A percentile compares a stretch with the other conserved stretches of the same genome.
Evolutionary conservation across 1,139 yeast genomes (phyloP).

Genomic region (Yamadazyma dushanensis): DNA sequence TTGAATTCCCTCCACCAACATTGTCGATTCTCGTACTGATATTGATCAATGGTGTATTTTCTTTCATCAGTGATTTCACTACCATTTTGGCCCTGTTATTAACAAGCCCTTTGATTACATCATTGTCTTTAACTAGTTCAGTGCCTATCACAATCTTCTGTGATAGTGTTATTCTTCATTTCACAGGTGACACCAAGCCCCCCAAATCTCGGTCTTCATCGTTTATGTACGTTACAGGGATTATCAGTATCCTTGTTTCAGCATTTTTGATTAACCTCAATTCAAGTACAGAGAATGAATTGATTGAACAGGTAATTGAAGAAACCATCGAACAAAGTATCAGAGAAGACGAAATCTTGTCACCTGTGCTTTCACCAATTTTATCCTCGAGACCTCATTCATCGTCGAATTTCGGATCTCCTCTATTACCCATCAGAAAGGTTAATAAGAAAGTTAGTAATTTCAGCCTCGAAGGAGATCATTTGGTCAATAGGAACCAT

Average conservation of each 20-base stretch:
- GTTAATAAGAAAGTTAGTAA: conserved; percentile 11
- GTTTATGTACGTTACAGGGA: conserved; percentile 43
- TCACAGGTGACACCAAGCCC: conserved; percentile 19
- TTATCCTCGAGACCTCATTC: conserved; percentile 18
- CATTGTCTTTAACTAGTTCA: conserved; percentile 51
- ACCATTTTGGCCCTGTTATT: conserved; percentile 52
- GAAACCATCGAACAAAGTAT: conserved; percentile 51
- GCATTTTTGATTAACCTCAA: conserved; percentile 49
- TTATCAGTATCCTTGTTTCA: conserved; percentile 45
- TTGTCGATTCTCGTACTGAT: conserved; percentile 33
- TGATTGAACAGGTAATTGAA: conserved; percentile 49
- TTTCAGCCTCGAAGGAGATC: conserved; percentile 17
- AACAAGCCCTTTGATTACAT: conserved; percentile 55
- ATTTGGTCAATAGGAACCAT: conserved; percentile 23
- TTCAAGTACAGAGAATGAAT: conserved; percentile 43
- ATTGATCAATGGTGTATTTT: conserved; percentile 42
- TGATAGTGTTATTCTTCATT: conserved; percentile 36
- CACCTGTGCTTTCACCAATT: conserved; percentile 50
- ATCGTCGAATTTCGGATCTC: conserved; percentile 13
- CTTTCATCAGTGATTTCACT: conserved; percentile 50
- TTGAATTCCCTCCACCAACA: conserved; percentile 44
- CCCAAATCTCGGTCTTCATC: conserved; percentile 23
- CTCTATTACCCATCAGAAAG: conserved; percentile 12
- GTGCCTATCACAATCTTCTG: conserved; percentile 53
- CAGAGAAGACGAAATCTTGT: conserved; percentile 42